These are phyloP conservation scores for Emericellopsis cladophorae DNA, from an alignment of 2,329 filamentous ascomycete species.

Conservation along the genomic window DNA sequence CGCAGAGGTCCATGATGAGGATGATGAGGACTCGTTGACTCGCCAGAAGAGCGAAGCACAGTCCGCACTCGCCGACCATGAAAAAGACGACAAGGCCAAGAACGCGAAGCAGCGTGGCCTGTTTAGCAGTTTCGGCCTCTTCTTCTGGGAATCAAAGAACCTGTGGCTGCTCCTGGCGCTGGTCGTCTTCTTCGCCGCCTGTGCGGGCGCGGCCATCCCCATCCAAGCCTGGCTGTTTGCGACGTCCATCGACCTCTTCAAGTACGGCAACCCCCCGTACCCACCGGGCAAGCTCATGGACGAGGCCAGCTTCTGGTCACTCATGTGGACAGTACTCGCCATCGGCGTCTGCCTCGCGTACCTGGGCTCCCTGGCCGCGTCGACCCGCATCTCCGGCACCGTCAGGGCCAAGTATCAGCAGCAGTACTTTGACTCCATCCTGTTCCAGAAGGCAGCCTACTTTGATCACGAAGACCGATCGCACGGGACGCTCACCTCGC, in stretches of 20 bases:
- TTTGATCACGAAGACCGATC: slow-evolving; percentile 50
- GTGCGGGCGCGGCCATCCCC: slow-evolving; percentile 27
- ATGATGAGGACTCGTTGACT: slow-evolving; percentile 24
- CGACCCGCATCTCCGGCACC: slow-evolving; percentile 32
- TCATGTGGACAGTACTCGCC: slow-evolving; percentile 53
- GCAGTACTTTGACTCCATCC: slow-evolving; percentile 48
- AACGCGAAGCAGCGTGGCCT: slow-evolving; percentile 25
- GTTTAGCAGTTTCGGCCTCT: slow-evolving; percentile 38
- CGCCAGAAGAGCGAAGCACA: slow-evolving; percentile 32
- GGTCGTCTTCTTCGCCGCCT: slow-evolving; percentile 32
- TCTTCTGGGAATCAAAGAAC: slow-evolving; percentile 42
- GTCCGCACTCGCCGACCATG: slow-evolving; percentile 15
- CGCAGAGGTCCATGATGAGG: slow-evolving; percentile 10
- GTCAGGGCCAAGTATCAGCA: slow-evolving; percentile 42
- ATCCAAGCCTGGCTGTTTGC: slow-evolving; percentile 44
- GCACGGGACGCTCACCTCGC: slow-evolving; percentile 45
- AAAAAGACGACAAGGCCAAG: slow-evolving; percentile 9
- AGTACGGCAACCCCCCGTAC: slow-evolving; percentile 13
- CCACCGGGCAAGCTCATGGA: slow-evolving; percentile 15
- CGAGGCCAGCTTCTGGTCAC: slow-evolving; percentile 46
- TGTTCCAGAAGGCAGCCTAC: slow-evolving; percentile 45
- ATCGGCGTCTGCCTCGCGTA: slow-evolving; percentile 39
- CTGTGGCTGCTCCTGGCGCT: slow-evolving; percentile 37
- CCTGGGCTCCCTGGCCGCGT: slow-evolving; percentile 22
- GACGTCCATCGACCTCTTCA: slow-evolving; percentile 37